Conservation (phyloP, 2,329 filamentous ascomycete genomes). For the Xylaria sp. region DNA sequence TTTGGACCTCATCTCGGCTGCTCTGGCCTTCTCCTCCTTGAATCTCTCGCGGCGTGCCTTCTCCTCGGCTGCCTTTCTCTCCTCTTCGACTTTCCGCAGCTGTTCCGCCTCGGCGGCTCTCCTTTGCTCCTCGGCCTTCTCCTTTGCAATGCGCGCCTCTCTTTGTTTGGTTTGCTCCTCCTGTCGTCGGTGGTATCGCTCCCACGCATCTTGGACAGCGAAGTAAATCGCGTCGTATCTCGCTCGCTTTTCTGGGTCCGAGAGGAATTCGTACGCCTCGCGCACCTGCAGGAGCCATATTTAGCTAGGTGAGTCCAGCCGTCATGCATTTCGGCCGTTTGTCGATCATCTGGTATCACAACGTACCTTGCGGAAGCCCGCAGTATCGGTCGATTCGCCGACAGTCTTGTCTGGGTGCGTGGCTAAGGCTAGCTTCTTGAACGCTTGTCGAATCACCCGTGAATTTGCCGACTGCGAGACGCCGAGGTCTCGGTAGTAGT, state of each 20-base stretch:
- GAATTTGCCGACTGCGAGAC: background rate
- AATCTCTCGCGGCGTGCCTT: background rate
- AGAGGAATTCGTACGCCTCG: constrained; percentile 12
- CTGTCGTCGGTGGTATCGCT: background rate
- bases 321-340: background rate
- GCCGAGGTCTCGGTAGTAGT: constrained; percentile 25
- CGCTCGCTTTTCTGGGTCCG: constrained; percentile 1
- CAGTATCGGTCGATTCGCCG: background rate
- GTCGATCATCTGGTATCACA: background rate
- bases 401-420: constrained; percentile 28
- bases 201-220: constrained; percentile 1
- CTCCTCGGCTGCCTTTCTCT: background rate
- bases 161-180: background rate
- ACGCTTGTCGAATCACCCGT: constrained; percentile 16
- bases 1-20: background rate
- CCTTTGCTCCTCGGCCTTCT: background rate
- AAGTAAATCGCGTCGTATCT: background rate
- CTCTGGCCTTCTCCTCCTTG: constrained; percentile 1
- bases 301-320: background rate
- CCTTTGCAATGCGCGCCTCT: background rate
- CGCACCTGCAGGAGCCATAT: background rate
- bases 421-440: constrained; percentile 11
- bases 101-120: background rate
- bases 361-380: constrained; percentile 26
- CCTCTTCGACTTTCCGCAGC: background rate